Percentiles rank a stretch among this genome's conserved stretches.
These are phyloP conservation scores for Prosopis cineraria DNA, from an alignment of 306 rosid genomes.

Conservation along the genomic window DNA sequence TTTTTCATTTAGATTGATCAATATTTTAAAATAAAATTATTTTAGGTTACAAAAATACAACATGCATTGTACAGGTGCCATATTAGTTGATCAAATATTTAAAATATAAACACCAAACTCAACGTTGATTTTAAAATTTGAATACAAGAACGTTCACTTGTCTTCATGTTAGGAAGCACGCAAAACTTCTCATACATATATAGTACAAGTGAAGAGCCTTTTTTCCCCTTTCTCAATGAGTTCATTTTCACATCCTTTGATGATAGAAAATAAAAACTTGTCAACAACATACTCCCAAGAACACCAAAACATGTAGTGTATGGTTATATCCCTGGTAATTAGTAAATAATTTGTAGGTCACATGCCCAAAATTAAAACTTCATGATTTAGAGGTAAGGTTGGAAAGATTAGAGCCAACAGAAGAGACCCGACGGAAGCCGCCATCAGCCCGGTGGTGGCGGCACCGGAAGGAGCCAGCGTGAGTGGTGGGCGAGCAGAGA, in stretches of 20 bases:
- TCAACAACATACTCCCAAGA: not conserved
- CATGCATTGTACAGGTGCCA: too few species aligned
- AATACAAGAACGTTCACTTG: too few species aligned
- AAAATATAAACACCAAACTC: too few species aligned
- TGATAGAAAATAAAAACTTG: not conserved
- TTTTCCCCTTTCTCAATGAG: too few species aligned
- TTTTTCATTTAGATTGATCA: too few species aligned
- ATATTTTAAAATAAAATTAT: too few species aligned
- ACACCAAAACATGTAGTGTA: not conserved
- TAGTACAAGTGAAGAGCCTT: too few species aligned
- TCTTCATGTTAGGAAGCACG: too few species aligned
- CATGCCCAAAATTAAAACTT: not conserved
- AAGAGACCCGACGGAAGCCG: slow-evolving; percentile 45
- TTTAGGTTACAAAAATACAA: too few species aligned
- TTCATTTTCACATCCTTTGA: slow-evolving; percentile 1
- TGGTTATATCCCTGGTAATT: not conserved
- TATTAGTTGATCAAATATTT: too few species aligned
- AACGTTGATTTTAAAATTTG: too few species aligned
- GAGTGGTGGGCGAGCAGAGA: slow-evolving; percentile 89
- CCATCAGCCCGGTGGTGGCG: slow-evolving; percentile 50
- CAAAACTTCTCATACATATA: too few species aligned
- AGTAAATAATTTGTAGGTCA: not conserved
- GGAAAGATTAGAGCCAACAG: slow-evolving; percentile 62
- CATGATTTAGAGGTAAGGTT: slow-evolving; percentile 33
- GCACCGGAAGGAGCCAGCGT: slow-evolving; percentile 82